Evolutionary conservation across 768 basidiomycete genomes (phyloP).

Genomic region (Leucosporidium yakuticum): DNA sequence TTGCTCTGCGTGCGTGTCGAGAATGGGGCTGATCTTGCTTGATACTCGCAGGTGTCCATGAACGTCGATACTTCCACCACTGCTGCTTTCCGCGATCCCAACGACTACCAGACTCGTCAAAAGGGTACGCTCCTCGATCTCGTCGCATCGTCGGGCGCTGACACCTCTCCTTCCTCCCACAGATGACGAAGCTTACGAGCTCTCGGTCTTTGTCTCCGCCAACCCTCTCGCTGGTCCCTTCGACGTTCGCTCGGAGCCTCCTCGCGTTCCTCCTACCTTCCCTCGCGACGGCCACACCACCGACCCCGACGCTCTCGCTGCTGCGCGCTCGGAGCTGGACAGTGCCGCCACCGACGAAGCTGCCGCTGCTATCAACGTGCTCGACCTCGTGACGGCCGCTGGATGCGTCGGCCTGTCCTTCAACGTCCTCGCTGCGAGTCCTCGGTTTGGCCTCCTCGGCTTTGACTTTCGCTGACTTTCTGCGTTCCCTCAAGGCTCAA

Average conservation of each 20-base stretch:
- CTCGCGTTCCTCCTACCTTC: neutral
- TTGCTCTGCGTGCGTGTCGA: neutral
- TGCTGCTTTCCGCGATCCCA: constrained; percentile 25
- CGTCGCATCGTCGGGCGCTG: neutral
- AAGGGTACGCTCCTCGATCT: constrained; percentile 52
- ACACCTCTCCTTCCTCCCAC: neutral
- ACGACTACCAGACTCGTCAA: constrained; percentile 79
- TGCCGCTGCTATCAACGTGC: neutral
- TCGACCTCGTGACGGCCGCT: neutral
- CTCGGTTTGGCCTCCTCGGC: neutral
- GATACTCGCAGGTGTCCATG: constrained; percentile 58
- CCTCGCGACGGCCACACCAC: neutral
- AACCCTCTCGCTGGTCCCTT: neutral
- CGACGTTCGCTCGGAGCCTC: neutral
- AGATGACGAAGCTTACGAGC: constrained; percentile 85
- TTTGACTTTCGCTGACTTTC: neutral
- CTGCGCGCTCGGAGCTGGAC: neutral
- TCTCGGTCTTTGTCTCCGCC: constrained; percentile 46
- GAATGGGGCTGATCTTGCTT: neutral
- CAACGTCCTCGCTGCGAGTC: neutral
- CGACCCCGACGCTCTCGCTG: neutral
- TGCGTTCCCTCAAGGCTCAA: too few relatives aligned
- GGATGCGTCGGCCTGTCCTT: neutral
- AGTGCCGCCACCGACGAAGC: neutral
- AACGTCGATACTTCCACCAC: constrained; percentile 61